Base-by-base conservation (phyloP, 495 filamentous ascomycete genomes). In the Trichodelitschia bisporula region DNA sequence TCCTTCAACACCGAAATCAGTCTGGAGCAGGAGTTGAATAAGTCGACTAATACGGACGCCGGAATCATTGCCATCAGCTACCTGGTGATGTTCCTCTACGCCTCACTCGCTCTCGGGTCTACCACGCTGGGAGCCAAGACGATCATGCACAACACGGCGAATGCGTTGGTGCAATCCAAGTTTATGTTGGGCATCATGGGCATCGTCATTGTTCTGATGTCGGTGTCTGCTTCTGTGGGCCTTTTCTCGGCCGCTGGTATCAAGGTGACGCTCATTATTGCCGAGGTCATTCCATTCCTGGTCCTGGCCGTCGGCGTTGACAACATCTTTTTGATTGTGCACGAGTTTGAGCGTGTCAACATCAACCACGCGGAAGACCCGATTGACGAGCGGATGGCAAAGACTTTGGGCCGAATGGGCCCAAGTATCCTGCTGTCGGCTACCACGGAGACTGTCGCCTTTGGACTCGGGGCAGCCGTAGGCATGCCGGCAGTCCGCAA, bases 291-390 rank as follows among this genome's bases (percentile, higher is more conserved):
- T 35, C 86, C 86, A 0, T 97, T 97, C 49, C 68, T 97, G 37
- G 83, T 97, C 9, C 55, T 97, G 8, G 86, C 86, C 28, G 77
- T 97, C 12, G 86, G 86, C 15, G 89, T 97, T 6, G 86, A 97
- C 59, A 97, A 97, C 46, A 95, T 97, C 44, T 97, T 97, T 53
- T 53, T 97, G 30, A 92, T 97, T 30, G 89, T 95, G 4, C 83
- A 97, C 51, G 86, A 97, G 44, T 93, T 97, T 39, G 89, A 97
- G 50, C 64, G 89, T 17, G 70, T 90, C 34, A 93, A 95, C 43
- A 53, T 83, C 45, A 89, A 68, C 46, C 67, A 91, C 44, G 76
- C 78, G 0, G 80, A 90, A 39, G 71, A 80, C 21, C 56, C 67
- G 40, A 68, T 97, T n/a, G 72, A 90, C 35, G 66, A 74, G 40